Conservation (phyloP, 225 moss, liverwort and hornwort species). For the Thuidium tamariscinum region DNA sequence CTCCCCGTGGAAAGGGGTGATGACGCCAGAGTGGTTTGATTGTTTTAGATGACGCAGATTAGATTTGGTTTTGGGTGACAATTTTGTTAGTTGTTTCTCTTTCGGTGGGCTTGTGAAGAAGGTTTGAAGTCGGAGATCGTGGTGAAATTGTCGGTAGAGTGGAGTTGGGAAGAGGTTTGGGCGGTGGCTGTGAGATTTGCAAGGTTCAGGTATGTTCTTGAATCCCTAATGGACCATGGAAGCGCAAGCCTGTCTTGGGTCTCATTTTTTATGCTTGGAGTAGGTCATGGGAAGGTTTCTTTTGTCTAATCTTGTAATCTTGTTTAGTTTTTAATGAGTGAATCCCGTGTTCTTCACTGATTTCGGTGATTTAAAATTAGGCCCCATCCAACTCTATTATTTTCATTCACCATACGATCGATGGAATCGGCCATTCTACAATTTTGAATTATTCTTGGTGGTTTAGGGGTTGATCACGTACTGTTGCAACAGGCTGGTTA, state of each 20-base stretch:
- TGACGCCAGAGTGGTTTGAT: not conserved
- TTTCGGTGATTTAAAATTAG: not conserved
- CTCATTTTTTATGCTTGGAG: not conserved
- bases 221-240: not conserved
- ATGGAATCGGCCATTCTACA: not conserved
- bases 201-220: not conserved
- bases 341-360: not conserved
- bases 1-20: not conserved
- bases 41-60: not conserved
- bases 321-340: not conserved
- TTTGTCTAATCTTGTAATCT: not conserved
- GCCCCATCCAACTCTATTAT: not conserved
- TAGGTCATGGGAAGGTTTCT: not conserved
- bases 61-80: not conserved
- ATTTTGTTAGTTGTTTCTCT: not conserved
- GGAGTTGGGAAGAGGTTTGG: not conserved
- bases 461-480: not conserved
- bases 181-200: not conserved
- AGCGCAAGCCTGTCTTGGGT: not conserved
- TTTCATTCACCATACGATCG: not conserved
- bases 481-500: not conserved
- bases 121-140: not conserved
- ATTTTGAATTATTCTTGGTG: not conserved
- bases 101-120: not conserved
- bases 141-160: not conserved